Base-by-base conservation (phyloP, 768 basidiomycete species). In the Mycena indigotica region DNA sequence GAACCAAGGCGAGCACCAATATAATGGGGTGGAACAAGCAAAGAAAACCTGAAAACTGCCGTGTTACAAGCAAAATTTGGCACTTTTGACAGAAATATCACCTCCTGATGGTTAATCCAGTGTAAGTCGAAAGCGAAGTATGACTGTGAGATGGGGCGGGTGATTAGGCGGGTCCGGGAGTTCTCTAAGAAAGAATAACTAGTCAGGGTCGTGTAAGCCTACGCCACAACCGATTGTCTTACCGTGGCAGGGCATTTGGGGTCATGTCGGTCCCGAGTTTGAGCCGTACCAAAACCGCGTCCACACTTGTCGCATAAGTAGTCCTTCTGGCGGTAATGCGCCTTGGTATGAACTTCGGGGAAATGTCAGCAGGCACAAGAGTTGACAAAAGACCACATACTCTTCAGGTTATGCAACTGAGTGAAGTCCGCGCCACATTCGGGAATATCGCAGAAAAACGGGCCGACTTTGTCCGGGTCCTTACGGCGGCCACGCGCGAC, bases 401-500 rank as follows among this genome's bases (percentile, higher is more conserved):
- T 38, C 21, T 26, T 32, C 15, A 54, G 17, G 28, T 59, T 59
- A 17, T 59, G 57, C 8, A 53, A 53, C 3, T 52, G 52, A 2
- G 57, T 59, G 23, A 59, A 59, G 28, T 54, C 52, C 12, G 38
- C 48, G 15, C n/a, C 5, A 32, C 57, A 59, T 8, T 8, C 8
- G 10, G 8, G 8, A 29, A 39, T 1, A 2, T 35, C 17, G 19
- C 57, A 59, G 23, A 54, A 17, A 25, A 17, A 45, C 3, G 28
- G 15, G 6, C 26, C 57, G 6, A 15, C 28, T 3, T 16, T 17
- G 5, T 6, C 29, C 32, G 49, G 35, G 5, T 51, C 35, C 26
- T 54, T 59, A 48, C 57, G 57, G 28, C 57, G 57, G 17, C 1
- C 15, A 1, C 3, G 2, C n/a, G 57, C 3, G 12, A 48, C 57